Base-by-base conservation (phyloP, 139 green algal genomes). In the Nannochloris sp. region DNA sequence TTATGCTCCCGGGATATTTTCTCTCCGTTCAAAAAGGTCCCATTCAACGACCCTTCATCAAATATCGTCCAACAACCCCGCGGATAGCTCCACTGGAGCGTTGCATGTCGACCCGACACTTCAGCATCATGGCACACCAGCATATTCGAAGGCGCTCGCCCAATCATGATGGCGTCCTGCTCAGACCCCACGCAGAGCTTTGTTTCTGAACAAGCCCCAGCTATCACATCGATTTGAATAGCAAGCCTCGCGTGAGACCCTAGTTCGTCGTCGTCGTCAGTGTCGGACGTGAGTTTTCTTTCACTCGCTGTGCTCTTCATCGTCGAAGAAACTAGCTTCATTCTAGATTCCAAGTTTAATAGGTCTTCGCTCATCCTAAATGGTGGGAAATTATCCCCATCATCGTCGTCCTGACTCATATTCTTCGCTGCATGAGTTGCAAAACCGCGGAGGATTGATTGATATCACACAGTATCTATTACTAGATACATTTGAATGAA, bases 21-120 rank as follows among this genome's bases (percentile, higher is more conserved):
- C 2, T 49, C 51, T 4, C 80, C 78, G 55, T 87, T 86, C 11
- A 93, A 61, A 7, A 55, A 60, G 8, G 81, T 90, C 70, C 86
- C 86, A 60, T 93, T 93, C 18, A 93, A 56, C 46, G 78, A 87
- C 44, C 86, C 85, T 2, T 77, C 56, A 48, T 91, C 84, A 21
- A 58, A 69, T 65, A 77, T 50, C 58, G 65, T 48, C 78, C 78
- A 85, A 57, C 64, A 80, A 24, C 68, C 59, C 31, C 75, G 66
- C 4, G 29, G 14, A 9, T 24, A 23, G 44, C 71, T 70, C 81
- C 81, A 92, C 14, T 53, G 40, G 43, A 93, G 44, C 10, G 67
- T 36, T 0, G 70, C 68, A 50, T 93, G 86, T 18, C 61, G 61
- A 4, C 86, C 74, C 3, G 78, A 87, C 3, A 93, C 68, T 71